Evolutionary conservation across 2,329 filamentous ascomycete species (phyloP).

Genomic region (Coniella vitis): DNA sequence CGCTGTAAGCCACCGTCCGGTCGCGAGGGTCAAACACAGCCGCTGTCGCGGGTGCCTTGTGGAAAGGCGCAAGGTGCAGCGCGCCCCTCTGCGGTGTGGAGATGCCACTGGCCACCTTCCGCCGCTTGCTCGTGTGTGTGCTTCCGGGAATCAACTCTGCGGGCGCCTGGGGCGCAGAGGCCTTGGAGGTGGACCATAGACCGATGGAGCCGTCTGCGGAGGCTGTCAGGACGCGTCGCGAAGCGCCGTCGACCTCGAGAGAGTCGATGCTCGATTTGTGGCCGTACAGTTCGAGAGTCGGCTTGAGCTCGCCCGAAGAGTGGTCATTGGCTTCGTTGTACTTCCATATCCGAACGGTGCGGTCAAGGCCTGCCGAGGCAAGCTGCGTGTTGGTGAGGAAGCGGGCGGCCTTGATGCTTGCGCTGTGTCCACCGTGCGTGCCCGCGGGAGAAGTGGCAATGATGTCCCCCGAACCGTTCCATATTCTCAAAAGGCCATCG

Average conservation of each 20-base stretch:
- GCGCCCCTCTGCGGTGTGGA: slow-evolving; percentile 63
- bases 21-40: slow-evolving; percentile 82
- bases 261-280: slow-evolving; percentile 55
- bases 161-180: slow-evolving; percentile 67
- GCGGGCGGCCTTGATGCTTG: slow-evolving; percentile 72
- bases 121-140: slow-evolving; percentile 61
- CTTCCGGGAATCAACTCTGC: slow-evolving; percentile 60
- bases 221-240: slow-evolving; percentile 75
- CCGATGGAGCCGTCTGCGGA: slow-evolving; percentile 78
- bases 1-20: slow-evolving; percentile 82
- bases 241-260: slow-evolving; percentile 63
- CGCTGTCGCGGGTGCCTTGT: slow-evolving; percentile 69
- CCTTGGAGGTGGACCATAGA: slow-evolving; percentile 80
- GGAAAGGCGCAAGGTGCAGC: slow-evolving; percentile 63
- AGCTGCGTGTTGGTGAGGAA: slow-evolving; percentile 75
- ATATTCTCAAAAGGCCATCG: slow-evolving; percentile 81
- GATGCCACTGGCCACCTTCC: slow-evolving; percentile 56
- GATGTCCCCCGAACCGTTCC: slow-evolving; percentile 83
- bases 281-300: slow-evolving; percentile 57
- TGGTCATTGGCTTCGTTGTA: slow-evolving; percentile 62
- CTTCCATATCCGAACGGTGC: slow-evolving; percentile 84
- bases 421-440: slow-evolving; percentile 64
- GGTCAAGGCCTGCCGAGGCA: slow-evolving; percentile 76
- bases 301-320: slow-evolving; percentile 57
- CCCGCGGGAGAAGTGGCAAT: slow-evolving; percentile 67